Conservation (phyloP, 176 grass and related monocot species). For the Oryza coarctata region DNA sequence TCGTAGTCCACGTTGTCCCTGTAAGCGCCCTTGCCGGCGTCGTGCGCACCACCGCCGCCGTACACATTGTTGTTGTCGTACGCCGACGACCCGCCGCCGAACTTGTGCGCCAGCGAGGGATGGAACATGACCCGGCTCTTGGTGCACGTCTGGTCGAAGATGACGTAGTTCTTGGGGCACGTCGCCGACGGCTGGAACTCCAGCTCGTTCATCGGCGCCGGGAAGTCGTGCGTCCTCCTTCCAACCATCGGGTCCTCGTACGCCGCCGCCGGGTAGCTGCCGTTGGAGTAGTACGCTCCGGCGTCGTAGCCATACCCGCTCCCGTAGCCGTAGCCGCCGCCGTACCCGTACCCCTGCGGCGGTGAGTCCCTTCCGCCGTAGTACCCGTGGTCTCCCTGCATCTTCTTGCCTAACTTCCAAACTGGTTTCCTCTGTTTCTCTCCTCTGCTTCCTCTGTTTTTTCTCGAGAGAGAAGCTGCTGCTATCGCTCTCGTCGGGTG, state of each 20-base stretch:
- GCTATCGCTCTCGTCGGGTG: not conserved
- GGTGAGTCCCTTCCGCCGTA: constrained; percentile 51
- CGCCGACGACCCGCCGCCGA: constrained; percentile 44
- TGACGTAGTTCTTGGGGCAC: constrained; percentile 95
- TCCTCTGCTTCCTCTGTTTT: not conserved
- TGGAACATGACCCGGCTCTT: constrained; percentile 95
- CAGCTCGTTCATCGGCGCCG: constrained; percentile 64
- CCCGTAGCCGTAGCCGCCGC: constrained; percentile 29
- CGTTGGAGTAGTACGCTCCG: constrained; percentile 39
- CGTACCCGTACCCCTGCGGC: constrained; percentile 49
- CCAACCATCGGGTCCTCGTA: constrained; percentile 55
- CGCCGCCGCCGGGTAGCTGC: constrained; percentile 40
- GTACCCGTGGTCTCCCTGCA: constrained; percentile 61
- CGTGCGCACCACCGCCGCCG: constrained; percentile 31
- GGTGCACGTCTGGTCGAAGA: constrained; percentile 87
- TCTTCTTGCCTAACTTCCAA: not conserved
- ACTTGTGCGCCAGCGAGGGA: constrained; percentile 71
- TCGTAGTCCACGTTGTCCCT: constrained; percentile 26
- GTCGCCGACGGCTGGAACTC: constrained; percentile 91
- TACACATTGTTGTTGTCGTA: constrained; percentile 28
- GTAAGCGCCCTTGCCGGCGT: constrained; percentile 38
- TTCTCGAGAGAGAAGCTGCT: not conserved
- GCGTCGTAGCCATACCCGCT: constrained; percentile 43
- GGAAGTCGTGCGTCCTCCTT: constrained; percentile 64
- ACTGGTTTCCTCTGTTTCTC: not conserved